Evolutionary conservation across 1,139 yeast species (phyloP), one percentile per base, ranked within the genome.

Genomic region (Suhomyces yuchorum): DNA sequence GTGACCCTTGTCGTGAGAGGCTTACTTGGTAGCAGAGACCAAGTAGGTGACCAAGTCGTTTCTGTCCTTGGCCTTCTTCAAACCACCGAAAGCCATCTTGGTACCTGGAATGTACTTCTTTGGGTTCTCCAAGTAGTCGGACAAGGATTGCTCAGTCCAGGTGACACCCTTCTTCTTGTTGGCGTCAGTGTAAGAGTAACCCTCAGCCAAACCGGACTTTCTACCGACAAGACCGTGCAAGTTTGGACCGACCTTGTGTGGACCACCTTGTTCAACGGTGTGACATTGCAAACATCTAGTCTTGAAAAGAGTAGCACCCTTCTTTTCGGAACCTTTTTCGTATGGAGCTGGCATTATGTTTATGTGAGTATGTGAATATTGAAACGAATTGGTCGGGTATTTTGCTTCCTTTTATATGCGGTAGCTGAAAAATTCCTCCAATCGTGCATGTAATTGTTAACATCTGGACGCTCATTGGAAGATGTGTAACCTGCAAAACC

Each of bases 51-150:
- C 77, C 74, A 93, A 81, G 73, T 93, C 98, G 78, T 90, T 88
- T 85, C 98, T 90, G 82, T 93, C 99, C 87, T 91, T 93, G 60
- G 92, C 85, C 85, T 93, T 93, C 93, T 93, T 93, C 77, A 93
- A 85, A 79, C 99, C 99, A 80, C 97, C 99, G 67, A 93, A 93
- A 59, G 99, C 99, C 99, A 93, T 93, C 87, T 93, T 93, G 80
- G 98, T 93, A 77, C 99, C 99, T 69, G 99, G 99, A 64, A 93
- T 91, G 81, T 91, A 93, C 82, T 93, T 93, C 96, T 93, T 93
- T 80, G 99, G 99, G 89, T 93, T 95, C 78, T 87, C 96, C 76
- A 93, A 85, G 85, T 93, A 93, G 73, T 88, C 96, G 64, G 86
- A 82, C 87, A 93, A 82, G 73, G 91, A 82, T 71, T 91, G 93